Percentiles rank a stretch among this genome's conserved stretches.
Conservation (phyloP, 495 filamentous ascomycete genomes). For the Lepidopterella palustris region DNA sequence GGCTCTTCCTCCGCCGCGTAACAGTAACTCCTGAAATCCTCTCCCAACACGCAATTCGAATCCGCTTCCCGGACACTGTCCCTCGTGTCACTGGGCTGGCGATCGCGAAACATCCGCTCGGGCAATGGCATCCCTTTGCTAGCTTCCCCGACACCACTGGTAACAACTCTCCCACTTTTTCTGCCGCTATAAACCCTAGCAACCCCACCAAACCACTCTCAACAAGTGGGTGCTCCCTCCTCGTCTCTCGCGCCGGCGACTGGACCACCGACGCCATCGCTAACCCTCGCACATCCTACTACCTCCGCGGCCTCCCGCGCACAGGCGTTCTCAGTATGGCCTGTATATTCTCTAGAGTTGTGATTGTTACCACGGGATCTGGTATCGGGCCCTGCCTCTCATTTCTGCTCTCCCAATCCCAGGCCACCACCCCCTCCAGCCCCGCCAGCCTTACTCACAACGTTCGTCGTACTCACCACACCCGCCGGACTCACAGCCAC, state of each 20-base stretch:
- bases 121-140: conserved; percentile 78
- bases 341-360: conserved; percentile 57
- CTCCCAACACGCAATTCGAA: conserved; percentile 62
- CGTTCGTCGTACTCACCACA: no score
- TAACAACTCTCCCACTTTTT: no score
- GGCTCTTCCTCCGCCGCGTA: conserved; percentile 58
- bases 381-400: conserved; percentile 69
- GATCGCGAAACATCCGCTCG: conserved; percentile 52
- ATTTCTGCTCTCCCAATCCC: conserved; percentile 32
- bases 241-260: conserved; percentile 78
- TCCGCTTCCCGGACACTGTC: conserved; percentile 59
- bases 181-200: no score
- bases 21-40: conserved; percentile 56
- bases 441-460: no score
- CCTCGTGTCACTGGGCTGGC: conserved; percentile 38
- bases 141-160: conserved; percentile 52
- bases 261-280: conserved; percentile 65
- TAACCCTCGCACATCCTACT: conserved; percentile 53
- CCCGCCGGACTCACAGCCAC: conserved; percentile 40
- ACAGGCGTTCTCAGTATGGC: conserved; percentile 70
- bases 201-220: no score
- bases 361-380: conserved; percentile 77
- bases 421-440: no score
- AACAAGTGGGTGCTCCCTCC: conserved; percentile 55
- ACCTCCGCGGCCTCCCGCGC: conserved; percentile 49